Base-by-base conservation (phyloP, 1,284 basidiomycete species). In the Melanopsichium pennsylvanicum region DNA sequence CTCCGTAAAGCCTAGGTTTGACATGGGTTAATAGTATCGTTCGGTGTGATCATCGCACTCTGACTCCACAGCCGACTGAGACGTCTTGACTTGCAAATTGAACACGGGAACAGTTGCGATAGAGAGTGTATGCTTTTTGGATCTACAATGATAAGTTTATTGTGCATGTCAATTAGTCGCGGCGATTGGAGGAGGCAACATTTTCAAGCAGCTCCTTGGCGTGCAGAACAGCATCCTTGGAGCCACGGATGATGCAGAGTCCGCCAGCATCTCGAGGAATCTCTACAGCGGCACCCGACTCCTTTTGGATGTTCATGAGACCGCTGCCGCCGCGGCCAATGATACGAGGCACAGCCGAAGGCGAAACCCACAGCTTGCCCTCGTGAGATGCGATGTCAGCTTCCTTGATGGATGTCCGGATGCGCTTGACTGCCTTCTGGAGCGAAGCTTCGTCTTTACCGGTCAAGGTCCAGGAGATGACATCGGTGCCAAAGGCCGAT, bases 181-280 rank as follows among this genome's bases (percentile, higher is more conserved):
- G 58, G 13, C 58, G 49, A 16, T 43, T 36, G 16, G 44, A 39
- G 15, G 57, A 43, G 29, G 62, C 72, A 29, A 71, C 69, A 39
- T 41, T 41, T 31, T 59, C 59, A 31, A 78, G 64, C 35, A 69
- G 44, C 40, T 78, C 70, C 56, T 61, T 68, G 12, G 75, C 74
- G 29, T 51, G 70, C 32, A 72, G 39, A 27, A 78, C 72, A 7
- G 60, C 68, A 11, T 71, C 70, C 55, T 73, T 58, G 39, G 63
- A 61, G 23, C 75, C 75, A 19, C 64, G 58, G 19, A 78, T 70
- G 55, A 74, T 68, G 57, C 72, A 71, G 18, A 73, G 44, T 29
- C 70, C 72, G 22, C 58, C 58, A 9, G 61, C 51, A 31, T 74
- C 72, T 16, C 74, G 47, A 21, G 75, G 74, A 31, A 78, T 75